Evolutionary conservation across 2,329 filamentous ascomycete species (phyloP).

Genomic region (Dactylellina sp.): DNA sequence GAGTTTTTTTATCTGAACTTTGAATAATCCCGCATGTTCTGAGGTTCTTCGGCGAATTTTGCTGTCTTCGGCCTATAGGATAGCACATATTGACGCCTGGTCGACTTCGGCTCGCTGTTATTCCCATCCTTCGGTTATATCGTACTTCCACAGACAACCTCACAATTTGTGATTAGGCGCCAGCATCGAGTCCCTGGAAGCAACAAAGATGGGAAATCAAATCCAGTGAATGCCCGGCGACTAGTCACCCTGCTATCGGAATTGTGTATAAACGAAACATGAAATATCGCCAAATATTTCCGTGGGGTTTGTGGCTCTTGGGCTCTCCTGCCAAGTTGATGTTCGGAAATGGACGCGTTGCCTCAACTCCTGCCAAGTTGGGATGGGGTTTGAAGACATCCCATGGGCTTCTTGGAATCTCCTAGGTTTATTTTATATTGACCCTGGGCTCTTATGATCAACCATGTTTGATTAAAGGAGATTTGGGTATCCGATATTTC

Average conservation of each 20-base stretch:
- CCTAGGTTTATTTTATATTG: neutral
- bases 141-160: neutral
- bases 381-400: constrained; percentile 7
- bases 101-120: neutral
- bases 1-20: too few relatives aligned
- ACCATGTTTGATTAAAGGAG: too few relatives aligned
- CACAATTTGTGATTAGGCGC: neutral
- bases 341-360: neutral
- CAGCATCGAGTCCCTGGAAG: neutral
- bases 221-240: neutral
- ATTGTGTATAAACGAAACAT: constrained; percentile 12
- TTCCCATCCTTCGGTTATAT: neutral
- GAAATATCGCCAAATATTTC: constrained; percentile 7
- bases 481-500: too few relatives aligned
- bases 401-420: neutral
- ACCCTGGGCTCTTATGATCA: too few relatives aligned
- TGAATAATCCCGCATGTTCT: too few relatives aligned
- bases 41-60: neutral
- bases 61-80: neutral
- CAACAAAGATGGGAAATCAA: neutral
- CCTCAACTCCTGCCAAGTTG: constrained; percentile 22
- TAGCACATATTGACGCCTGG: neutral
- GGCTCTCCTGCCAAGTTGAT: constrained; percentile 15
- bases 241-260: neutral
- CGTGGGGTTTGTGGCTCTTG: neutral